Percentiles rank a stretch among this genome's conserved stretches.
Conservation (phyloP, 805 yeast species). For the Kuraishia cidri region DNA sequence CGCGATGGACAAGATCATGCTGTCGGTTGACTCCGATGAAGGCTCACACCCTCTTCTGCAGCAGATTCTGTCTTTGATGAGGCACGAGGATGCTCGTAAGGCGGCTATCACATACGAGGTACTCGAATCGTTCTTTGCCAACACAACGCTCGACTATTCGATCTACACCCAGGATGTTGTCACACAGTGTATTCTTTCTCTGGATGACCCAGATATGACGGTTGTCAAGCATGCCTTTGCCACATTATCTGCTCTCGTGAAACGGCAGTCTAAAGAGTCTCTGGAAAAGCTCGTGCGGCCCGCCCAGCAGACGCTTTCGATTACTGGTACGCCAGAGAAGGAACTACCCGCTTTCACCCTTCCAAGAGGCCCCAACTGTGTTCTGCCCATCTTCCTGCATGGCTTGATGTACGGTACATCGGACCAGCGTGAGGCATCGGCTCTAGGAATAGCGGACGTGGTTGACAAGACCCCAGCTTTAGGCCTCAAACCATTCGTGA, state of each 20-base stretch:
- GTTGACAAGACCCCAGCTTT: conserved; percentile 81
- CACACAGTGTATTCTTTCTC: conserved; percentile 53
- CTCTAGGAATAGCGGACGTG: conserved; percentile 81
- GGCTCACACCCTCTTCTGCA: conserved; percentile 83
- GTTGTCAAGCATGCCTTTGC: conserved; percentile 60
- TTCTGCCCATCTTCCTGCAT: conserved; percentile 86
- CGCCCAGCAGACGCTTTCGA: conserved; percentile 62
- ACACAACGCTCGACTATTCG: conserved; percentile 60
- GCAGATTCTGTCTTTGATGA: conserved; percentile 66
- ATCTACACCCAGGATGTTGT: conserved; percentile 71
- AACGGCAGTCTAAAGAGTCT: conserved; percentile 65
- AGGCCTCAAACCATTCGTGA: conserved; percentile 78
- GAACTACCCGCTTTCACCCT: conserved; percentile 67
- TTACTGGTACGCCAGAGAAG: conserved; percentile 53
- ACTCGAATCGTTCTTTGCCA: conserved; percentile 61
- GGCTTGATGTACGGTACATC: conserved; percentile 91
- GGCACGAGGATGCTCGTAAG: conserved; percentile 61
- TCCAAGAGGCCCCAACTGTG: conserved; percentile 80
- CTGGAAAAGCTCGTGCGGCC: conserved; percentile 75
- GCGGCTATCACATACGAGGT: conserved; percentile 58
- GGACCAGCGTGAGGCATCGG: conserved; percentile 79
- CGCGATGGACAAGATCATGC: conserved; percentile 61
- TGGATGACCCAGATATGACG: conserved; percentile 59
- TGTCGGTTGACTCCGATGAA: conserved; percentile 66
- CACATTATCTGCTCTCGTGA: conserved; percentile 57